phyloP scores from a whole-genome alignment of 2,329 filamentous ascomycete genomes.

The Samsoniella hepiali region DNA sequence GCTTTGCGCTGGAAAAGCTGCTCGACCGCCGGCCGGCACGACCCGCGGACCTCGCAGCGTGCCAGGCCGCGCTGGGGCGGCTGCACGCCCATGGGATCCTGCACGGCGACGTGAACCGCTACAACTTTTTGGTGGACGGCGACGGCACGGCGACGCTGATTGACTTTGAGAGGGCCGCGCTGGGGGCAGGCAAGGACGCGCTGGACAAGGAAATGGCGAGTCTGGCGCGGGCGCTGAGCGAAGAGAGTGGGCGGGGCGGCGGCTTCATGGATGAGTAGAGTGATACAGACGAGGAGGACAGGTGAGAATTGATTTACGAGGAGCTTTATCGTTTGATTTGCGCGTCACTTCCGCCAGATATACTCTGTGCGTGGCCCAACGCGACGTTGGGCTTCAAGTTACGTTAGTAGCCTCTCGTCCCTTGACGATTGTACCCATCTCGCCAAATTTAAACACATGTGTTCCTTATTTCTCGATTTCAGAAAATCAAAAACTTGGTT shows the following conservation, averaged over 20 bases:
- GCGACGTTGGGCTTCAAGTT: too few species aligned
- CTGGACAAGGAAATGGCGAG: slow-evolving; percentile 29
- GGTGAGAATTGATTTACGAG: too few species aligned
- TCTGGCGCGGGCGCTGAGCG: slow-evolving; percentile 27
- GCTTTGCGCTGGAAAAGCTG: slow-evolving; percentile 26
- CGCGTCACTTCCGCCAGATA: too few species aligned
- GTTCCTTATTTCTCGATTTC: too few species aligned
- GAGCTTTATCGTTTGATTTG: too few species aligned
- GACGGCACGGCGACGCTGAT: slow-evolving; percentile 19
- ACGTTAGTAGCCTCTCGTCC: too few species aligned
- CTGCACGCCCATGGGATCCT: slow-evolving; percentile 19
- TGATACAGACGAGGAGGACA: too few species aligned
- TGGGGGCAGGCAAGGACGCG: slow-evolving; percentile 21
- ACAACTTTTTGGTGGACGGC: slow-evolving; percentile 20
- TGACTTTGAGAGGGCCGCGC: slow-evolving; percentile 19
- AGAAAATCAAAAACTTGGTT: too few species aligned
- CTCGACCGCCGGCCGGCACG: slow-evolving; percentile 20
- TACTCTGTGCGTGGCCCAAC: too few species aligned
- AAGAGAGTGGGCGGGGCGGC: slow-evolving; percentile 29
- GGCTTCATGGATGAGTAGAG: background rate
- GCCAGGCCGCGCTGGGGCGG: slow-evolving; percentile 23
- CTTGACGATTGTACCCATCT: too few species aligned
- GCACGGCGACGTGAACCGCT: slow-evolving; percentile 22
- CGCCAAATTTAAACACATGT: too few species aligned
- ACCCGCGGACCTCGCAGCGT: slow-evolving; percentile 22